These are phyloP conservation scores for Sclerotinia glacialis DNA, from an alignment of 2,329 filamentous ascomycete genomes.

Conservation along the genomic window DNA sequence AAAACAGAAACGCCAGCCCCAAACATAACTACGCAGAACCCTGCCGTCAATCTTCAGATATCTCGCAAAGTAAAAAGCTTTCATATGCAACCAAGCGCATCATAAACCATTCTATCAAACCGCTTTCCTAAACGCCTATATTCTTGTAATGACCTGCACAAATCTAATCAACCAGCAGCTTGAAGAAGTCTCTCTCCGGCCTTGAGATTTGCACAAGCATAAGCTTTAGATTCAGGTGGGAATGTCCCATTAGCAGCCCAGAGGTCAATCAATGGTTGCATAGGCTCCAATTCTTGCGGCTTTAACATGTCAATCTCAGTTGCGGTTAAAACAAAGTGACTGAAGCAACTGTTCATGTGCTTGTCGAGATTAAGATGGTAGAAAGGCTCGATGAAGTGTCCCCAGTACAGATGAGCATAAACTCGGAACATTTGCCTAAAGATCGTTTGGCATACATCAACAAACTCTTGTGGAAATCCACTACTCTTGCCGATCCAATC, in stretches of 20 bases:
- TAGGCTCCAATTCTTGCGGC: constrained; percentile 88
- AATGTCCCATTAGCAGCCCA: constrained; percentile 89
- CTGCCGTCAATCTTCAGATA: constrained; percentile 14
- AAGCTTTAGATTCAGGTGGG: constrained; percentile 69
- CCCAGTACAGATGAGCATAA: constrained; percentile 97
- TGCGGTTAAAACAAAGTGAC: constrained; percentile 77
- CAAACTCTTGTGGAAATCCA: constrained; percentile 87
- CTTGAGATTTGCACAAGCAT: constrained; percentile 61
- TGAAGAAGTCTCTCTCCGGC: constrained; percentile 56
- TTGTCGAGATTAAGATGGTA: constrained; percentile 80
- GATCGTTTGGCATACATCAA: constrained; percentile 86
- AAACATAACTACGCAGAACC: constrained; percentile 18
- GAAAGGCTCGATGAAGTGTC: constrained; percentile 82
- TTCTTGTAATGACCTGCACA: constrained; percentile 19
- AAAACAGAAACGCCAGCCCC: constrained; percentile 19
- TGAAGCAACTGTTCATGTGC: constrained; percentile 83
- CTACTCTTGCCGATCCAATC: constrained; percentile 89
- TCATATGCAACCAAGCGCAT: constrained; percentile 22
- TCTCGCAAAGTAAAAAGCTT: constrained; percentile 12
- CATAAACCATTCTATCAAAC: constrained; percentile 20
- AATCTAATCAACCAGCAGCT: constrained; percentile 27
- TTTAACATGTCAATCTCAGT: constrained; percentile 81
- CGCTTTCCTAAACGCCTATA: constrained; percentile 21
- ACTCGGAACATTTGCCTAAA: constrained; percentile 99
- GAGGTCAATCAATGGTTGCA: constrained; percentile 90